Evolutionary conservation across 306 rosid species (phyloP).

Genomic region (Hylodesmum podocarpum): DNA sequence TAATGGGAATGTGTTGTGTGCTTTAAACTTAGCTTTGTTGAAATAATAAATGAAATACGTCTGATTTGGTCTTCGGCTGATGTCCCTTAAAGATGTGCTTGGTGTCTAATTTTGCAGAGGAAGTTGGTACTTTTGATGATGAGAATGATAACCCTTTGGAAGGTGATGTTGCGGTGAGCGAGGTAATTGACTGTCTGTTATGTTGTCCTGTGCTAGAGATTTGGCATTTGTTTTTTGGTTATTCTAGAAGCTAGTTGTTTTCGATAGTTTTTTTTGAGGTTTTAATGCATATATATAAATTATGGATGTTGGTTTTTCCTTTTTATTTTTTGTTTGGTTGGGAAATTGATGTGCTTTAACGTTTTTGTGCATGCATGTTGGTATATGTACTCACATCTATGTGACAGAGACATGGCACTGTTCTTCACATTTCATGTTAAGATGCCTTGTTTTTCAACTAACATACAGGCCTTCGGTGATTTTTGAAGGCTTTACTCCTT

Average conservation of each 20-base stretch:
- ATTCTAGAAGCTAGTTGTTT: neutral
- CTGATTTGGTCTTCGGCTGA: conserved; percentile 9
- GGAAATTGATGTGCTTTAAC: neutral
- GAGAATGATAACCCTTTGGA: conserved; percentile 34
- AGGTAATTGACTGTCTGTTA: conserved; percentile 47
- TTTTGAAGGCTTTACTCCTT: neutral
- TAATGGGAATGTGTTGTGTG: neutral
- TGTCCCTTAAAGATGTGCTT: conserved; percentile 2
- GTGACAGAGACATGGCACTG: neutral
- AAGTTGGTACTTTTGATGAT: conserved; percentile 44
- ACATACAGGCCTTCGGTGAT: neutral
- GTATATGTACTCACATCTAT: neutral
- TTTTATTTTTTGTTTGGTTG: neutral
- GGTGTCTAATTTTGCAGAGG: conserved; percentile 54
- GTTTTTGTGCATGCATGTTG: neutral
- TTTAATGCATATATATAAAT: neutral
- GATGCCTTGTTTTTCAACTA: neutral
- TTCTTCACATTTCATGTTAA: neutral
- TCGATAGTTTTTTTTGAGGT: neutral
- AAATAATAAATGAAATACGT: neutral
- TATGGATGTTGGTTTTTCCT: neutral
- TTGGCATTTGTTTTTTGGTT: neutral
- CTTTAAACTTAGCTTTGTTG: neutral
- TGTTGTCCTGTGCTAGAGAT: conserved; percentile 13
- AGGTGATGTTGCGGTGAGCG: conserved; percentile 33